A percentile compares a stretch with the other conserved stretches of the same genome.
These are phyloP conservation scores for Paspalum vaginatum DNA, from an alignment of 176 grass and related monocot genomes.

Conservation along the genomic window DNA sequence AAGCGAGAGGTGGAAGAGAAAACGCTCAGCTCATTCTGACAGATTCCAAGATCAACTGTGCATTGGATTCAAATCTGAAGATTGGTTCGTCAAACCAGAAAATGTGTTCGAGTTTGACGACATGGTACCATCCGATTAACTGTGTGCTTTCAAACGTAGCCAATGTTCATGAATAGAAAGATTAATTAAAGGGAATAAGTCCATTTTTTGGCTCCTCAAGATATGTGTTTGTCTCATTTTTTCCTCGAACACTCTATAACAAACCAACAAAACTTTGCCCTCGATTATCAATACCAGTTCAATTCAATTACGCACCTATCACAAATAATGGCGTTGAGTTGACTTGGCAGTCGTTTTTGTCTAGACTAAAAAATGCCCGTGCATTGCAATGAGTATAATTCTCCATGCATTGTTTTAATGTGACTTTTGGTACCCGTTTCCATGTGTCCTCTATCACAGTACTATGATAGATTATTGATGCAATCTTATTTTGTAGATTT, in stretches of 20 bases:
- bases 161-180: conserved; percentile 34
- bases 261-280: too few species aligned
- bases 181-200: conserved; percentile 7
- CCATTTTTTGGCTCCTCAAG: background rate
- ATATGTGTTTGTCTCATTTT: background rate
- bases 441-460: too few species aligned
- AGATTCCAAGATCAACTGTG: conserved; percentile 17
- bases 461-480: too few species aligned
- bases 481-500: too few species aligned
- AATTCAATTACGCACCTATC: too few species aligned
- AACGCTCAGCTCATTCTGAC: background rate
- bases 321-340: too few species aligned
- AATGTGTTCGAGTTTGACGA: conserved; percentile 9
- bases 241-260: background rate
- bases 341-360: too few species aligned
- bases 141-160: conserved; percentile 19
- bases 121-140: conserved; percentile 6
- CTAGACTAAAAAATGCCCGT: too few species aligned
- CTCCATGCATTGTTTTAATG: too few species aligned
- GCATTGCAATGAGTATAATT: too few species aligned
- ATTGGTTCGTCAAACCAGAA: conserved; percentile 16
- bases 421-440: too few species aligned
- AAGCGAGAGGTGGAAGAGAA: background rate
- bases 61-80: conserved; percentile 31
- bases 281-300: too few species aligned